Evolutionary conservation across 2,329 filamentous ascomycete genomes (phyloP), one percentile per base, ranked within the genome.

Genomic region (Elsinoe necatrix): DNA sequence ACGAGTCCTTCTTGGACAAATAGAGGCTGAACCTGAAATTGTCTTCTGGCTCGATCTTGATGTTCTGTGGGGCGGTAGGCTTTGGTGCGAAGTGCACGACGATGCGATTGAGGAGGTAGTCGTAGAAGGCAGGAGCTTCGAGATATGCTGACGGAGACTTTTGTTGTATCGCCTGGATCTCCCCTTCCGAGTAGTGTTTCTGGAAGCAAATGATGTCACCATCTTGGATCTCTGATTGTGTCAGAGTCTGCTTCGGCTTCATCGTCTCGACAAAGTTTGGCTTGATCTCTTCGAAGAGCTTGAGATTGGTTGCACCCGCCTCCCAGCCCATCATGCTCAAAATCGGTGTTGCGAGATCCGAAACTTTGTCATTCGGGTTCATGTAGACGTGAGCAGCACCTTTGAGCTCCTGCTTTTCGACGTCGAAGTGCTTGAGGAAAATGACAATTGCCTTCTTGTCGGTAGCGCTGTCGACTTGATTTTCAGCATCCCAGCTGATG

Each of bases 181-280:
- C 75, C 58, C 76, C 77, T 18, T 80, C 77, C 23, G 70, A 71
- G 34, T 81, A 72, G 23, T 79, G 75, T 59, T 82, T 81, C 69
- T 98, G 93, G 73, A 97, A 96, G 67, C 91, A 95, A 57, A 98
- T 83, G 63, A 98, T 95, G 67, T 98, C 93, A 50, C 93, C 93
- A 65, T 98, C 92, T 68, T 97, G 92, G 21, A 98, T 86, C 69
- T 98, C 95, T 1, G 93, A 93, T 59, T 88, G 84, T 62, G 90
- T 87, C 59, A 98, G 79, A 0, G 90, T 89, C 67, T 89, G 84
- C 73, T 95, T 97, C 0, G 85, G 81, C 72, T 96, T 97, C 76
- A 98, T 86, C 5, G 82, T 80, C 68, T 98, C 95, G 63, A 98
- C 95, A 91, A 97, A 97, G 59, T 84, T 88, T 54, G 91, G 90